These are phyloP conservation scores for Ilyonectria robusta DNA, from an alignment of 2,329 filamentous ascomycete genomes.

Conservation along the genomic window DNA sequence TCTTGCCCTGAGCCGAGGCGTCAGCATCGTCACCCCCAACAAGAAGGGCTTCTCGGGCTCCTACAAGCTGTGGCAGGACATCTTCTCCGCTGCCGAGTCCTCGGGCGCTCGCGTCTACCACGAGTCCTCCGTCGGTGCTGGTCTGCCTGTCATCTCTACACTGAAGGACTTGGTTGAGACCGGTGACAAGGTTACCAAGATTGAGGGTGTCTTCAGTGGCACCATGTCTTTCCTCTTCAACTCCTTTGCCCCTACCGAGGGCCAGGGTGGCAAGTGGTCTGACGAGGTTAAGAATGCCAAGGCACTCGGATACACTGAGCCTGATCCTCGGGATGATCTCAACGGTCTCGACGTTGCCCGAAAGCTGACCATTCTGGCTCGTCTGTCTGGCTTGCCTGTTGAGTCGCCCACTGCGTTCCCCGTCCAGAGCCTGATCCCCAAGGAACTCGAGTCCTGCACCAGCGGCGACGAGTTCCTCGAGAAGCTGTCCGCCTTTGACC, in stretches of 20 bases:
- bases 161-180: slow-evolving; percentile 95
- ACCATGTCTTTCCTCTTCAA: slow-evolving; percentile 99
- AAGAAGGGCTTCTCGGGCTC: slow-evolving; percentile 96
- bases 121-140: slow-evolving; percentile 94
- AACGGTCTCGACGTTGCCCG: slow-evolving; percentile 94
- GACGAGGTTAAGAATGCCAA: slow-evolving; percentile 94
- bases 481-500: slow-evolving; percentile 85
- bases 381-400: slow-evolving; percentile 85
- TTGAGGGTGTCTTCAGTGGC: slow-evolving; percentile 97
- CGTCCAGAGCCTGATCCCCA: slow-evolving; percentile 92
- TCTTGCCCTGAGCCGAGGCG: slow-evolving; percentile 81
- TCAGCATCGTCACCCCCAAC: slow-evolving; percentile 96
- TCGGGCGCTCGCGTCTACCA: slow-evolving; percentile 90
- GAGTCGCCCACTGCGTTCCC: slow-evolving; percentile 91
- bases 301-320: slow-evolving; percentile 92
- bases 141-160: slow-evolving; percentile 92
- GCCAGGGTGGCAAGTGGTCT: slow-evolving; percentile 85
- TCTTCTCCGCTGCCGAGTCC: slow-evolving; percentile 80
- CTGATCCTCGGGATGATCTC: slow-evolving; percentile 87
- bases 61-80: slow-evolving; percentile 86
- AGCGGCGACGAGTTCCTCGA: slow-evolving; percentile 90
- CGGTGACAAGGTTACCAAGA: slow-evolving; percentile 90
- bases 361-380: slow-evolving; percentile 94
- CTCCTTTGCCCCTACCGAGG: slow-evolving; percentile 88
- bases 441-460: slow-evolving; percentile 81